Evolutionary conservation across 345 rosid genomes (phyloP).

Genomic region (Eucalyptus tenuipes): DNA sequence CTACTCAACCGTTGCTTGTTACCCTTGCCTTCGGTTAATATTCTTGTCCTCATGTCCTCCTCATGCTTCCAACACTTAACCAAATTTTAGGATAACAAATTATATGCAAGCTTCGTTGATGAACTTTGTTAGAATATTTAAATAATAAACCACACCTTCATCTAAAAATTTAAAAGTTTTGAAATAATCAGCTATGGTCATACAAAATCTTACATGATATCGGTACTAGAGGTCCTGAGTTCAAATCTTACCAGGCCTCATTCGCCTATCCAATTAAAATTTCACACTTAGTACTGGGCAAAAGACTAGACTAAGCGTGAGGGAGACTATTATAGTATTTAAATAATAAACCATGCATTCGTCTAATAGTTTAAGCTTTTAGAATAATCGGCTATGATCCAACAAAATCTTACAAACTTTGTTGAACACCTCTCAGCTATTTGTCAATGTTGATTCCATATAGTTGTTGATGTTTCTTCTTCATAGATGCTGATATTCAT

Average conservation of each 20-base stretch:
- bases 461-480: not conserved
- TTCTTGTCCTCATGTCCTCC: not conserved
- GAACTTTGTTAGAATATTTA: not conserved
- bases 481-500: not conserved
- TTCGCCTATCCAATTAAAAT: too few species aligned
- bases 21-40: not conserved
- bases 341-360: fast-evolving
- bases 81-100: not conserved
- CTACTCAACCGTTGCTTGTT: not conserved
- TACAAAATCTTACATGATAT: too few species aligned
- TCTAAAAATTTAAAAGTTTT: too few species aligned
- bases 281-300: fast-evolving
- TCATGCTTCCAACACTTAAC: not conserved
- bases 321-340: too few species aligned
- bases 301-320: too few species aligned
- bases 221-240: fast-evolving
- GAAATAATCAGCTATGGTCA: too few species aligned
- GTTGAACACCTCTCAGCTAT: not conserved
- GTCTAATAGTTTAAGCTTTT: fast-evolving
- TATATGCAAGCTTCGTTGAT: not conserved
- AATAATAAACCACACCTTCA: fast-evolving
- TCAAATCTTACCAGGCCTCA: too few species aligned
- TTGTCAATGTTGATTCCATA: not conserved
- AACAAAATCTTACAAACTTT: not conserved
- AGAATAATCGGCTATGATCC: fast-evolving